Conservation (phyloP, 495 filamentous ascomycete species). For the Terfezia boudieri region DNA sequence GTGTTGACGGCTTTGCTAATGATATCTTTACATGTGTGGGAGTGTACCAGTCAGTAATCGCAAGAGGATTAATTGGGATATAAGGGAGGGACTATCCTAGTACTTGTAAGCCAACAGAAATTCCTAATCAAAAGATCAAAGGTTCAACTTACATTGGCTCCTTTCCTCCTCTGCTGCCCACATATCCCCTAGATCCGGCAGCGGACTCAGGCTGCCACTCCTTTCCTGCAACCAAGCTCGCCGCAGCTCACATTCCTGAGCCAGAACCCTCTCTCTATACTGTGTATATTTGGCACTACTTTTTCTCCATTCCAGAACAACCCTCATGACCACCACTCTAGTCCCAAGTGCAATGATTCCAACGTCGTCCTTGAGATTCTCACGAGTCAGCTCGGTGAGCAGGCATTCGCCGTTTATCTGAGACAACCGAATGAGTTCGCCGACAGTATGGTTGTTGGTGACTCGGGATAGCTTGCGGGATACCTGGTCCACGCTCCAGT, state of each 20-base stretch:
- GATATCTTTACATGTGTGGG: too few relatives aligned
- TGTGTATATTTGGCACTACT: conserved; percentile 3
- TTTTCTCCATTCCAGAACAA: conserved; percentile 1
- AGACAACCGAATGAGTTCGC: conserved; percentile 3
- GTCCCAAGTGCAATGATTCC: conserved; percentile 9
- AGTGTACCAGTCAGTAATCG: too few relatives aligned
- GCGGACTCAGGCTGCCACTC: too few relatives aligned
- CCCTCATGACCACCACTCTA: conserved; percentile 6
- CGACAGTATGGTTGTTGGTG: not conserved
- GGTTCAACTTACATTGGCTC: too few relatives aligned
- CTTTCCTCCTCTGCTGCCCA: too few relatives aligned
- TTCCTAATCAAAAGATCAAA: too few relatives aligned
- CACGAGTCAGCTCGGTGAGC: conserved; percentile 8
- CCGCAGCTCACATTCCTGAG: conserved; percentile 1
- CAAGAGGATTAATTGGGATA: too few relatives aligned
- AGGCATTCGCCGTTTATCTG: conserved; percentile 10
- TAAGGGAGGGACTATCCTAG: too few relatives aligned
- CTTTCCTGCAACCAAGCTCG: too few relatives aligned
- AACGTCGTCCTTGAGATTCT: conserved; percentile 9
- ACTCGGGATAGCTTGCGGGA: not conserved
- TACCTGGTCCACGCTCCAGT: not conserved
- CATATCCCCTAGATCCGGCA: too few relatives aligned
- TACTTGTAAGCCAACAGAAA: too few relatives aligned
- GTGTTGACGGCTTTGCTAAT: too few relatives aligned
- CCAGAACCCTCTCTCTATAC: not conserved